Conservation (phyloP, 768 basidiomycete species). For the Hemileccinum rubropunctum region DNA sequence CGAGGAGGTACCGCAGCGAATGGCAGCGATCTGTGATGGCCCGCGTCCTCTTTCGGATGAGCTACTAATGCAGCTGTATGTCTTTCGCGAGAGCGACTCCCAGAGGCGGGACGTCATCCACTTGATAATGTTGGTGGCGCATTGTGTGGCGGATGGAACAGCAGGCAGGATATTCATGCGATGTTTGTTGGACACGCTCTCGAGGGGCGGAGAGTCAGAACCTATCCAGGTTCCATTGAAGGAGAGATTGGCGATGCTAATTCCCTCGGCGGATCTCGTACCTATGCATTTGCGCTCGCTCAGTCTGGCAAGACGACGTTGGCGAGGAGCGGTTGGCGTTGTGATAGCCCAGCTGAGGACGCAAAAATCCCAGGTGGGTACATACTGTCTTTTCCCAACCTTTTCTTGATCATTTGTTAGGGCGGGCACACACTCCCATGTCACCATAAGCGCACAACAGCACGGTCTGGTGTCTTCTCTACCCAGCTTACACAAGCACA, state of each 20-base stretch:
- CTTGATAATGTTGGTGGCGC: constrained; percentile 43
- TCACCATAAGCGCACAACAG: constrained; percentile 34
- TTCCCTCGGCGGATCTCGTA: constrained; percentile 37
- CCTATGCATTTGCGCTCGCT: constrained; percentile 29
- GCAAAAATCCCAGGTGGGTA: constrained; percentile 35
- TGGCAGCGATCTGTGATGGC: constrained; percentile 31
- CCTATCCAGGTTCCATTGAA: constrained; percentile 26
- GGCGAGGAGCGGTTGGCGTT: constrained; percentile 43
- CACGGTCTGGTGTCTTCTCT: constrained; percentile 29
- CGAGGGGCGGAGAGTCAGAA: background rate
- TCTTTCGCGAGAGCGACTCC: constrained; percentile 34
- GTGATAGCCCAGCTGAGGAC: constrained; percentile 35
- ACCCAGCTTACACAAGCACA: constrained; percentile 28
- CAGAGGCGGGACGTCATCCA: constrained; percentile 38
- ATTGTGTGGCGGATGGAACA: constrained; percentile 51
- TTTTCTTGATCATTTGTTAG: constrained; percentile 26
- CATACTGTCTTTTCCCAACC: background rate
- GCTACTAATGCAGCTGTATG: constrained; percentile 39
- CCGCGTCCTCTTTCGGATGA: constrained; percentile 39
- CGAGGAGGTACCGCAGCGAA: constrained; percentile 33
- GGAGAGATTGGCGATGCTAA: constrained; percentile 40
- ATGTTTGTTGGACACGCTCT: constrained; percentile 44
- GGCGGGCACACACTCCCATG: constrained; percentile 58
- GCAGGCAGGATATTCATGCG: constrained; percentile 40
- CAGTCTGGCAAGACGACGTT: constrained; percentile 38